These are phyloP conservation scores for Dryas drummondii DNA, from an alignment of 306 rosid species.

Conservation along the genomic window DNA sequence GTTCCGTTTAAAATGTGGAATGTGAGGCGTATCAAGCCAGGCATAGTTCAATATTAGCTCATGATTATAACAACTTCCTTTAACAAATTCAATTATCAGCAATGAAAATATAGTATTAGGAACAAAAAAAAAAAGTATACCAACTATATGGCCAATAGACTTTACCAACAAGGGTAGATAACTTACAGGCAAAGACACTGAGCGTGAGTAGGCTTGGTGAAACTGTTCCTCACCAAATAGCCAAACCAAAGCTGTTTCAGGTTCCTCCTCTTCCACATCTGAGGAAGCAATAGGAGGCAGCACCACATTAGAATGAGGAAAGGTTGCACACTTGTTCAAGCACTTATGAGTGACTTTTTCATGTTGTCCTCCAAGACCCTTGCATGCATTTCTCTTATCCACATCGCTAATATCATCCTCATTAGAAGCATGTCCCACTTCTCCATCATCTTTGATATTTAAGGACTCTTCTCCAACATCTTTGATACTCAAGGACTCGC, in stretches of 20 bases:
- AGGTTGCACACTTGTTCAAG: slow-evolving; percentile 38
- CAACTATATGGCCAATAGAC: neutral
- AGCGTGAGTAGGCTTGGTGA: slow-evolving; percentile 36
- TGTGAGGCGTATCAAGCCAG: neutral
- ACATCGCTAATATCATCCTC: slow-evolving; percentile 16
- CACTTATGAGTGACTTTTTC: slow-evolving; percentile 22
- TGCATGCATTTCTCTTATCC: slow-evolving; percentile 17
- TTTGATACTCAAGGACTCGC: slow-evolving; percentile 39
- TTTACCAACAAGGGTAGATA: neutral
- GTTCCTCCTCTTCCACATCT: slow-evolving; percentile 36
- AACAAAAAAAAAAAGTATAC: neutral
- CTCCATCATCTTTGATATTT: neutral
- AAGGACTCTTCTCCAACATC: slow-evolving; percentile 25
- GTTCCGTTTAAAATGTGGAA: neutral
- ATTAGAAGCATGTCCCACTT: slow-evolving; percentile 26
- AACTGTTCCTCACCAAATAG: slow-evolving; percentile 30
- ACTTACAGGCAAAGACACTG: slow-evolving; percentile 56
- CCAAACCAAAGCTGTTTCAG: slow-evolving; percentile 27
- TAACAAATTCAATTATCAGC: neutral
- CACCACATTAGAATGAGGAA: slow-evolving; percentile 37
- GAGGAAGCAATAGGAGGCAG: slow-evolving; percentile 35
- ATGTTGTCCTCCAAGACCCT: slow-evolving; percentile 14
- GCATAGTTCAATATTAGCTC: neutral
- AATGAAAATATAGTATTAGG: neutral
- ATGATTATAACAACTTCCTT: neutral